These are phyloP conservation scores for Ogataea pini DNA, from an alignment of 805 yeast species.

Conservation along the genomic window DNA sequence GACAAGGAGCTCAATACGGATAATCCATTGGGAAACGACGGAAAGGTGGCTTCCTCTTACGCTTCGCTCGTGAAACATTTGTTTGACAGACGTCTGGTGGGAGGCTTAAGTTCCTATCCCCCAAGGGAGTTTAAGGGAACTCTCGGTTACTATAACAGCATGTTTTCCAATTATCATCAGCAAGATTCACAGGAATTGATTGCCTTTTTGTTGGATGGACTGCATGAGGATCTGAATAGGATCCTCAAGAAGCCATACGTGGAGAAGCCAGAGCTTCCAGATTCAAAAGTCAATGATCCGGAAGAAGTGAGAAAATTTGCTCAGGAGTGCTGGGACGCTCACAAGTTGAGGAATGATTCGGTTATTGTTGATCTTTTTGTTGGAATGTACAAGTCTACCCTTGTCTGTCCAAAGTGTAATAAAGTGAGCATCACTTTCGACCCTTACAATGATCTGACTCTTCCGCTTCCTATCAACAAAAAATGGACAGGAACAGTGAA, in stretches of 20 bases:
- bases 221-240: slow-evolving; percentile 91
- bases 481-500: slow-evolving; percentile 69
- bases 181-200: slow-evolving; percentile 94
- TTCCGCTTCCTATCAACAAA: slow-evolving; percentile 80
- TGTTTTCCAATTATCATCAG: slow-evolving; percentile 80
- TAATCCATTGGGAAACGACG: slow-evolving; percentile 86
- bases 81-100: slow-evolving; percentile 39
- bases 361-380: slow-evolving; percentile 82
- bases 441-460: slow-evolving; percentile 86
- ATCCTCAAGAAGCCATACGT: slow-evolving; percentile 80
- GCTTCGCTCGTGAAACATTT: slow-evolving; percentile 64
- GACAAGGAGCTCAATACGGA: slow-evolving; percentile 65
- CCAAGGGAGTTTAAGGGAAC: slow-evolving; percentile 80
- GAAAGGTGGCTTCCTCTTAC: slow-evolving; percentile 78
- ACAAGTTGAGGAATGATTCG: slow-evolving; percentile 80
- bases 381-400: slow-evolving; percentile 86
- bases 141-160: slow-evolving; percentile 74
- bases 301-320: slow-evolving; percentile 65
- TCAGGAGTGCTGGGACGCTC: slow-evolving; percentile 74
- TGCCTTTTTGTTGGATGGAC: slow-evolving; percentile 81
- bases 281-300: slow-evolving; percentile 56
- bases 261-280: slow-evolving; percentile 81
- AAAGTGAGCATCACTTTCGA: slow-evolving; percentile 87
- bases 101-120: slow-evolving; percentile 36
- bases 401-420: slow-evolving; percentile 82